Base-by-base conservation (phyloP, 2,329 filamentous ascomycete species). In the Neopestalotiopsis sp. region DNA sequence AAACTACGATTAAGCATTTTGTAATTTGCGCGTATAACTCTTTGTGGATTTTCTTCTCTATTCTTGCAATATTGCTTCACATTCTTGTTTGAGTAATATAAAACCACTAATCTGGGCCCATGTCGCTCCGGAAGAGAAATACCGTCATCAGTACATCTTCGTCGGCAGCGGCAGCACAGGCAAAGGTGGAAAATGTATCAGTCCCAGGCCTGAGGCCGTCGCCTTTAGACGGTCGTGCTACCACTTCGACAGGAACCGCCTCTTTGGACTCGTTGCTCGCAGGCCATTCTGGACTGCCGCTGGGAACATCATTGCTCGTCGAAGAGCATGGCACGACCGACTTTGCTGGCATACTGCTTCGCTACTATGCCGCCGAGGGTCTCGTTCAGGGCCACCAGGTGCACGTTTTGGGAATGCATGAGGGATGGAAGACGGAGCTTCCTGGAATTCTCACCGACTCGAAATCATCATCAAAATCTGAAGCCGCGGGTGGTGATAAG, bases 281-380 rank as follows among this genome's bases (percentile, higher is more conserved):
- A 56, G 94, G 95, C 0, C 95, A 98, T 82, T 89, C 91, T 4
- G 96, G 96, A 0, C 84, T 98, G 4, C 90, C 93, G 0, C 85
- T 98, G 6, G 96, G 96, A 0, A 94, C 89, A 20, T 93, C 91
- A 0, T 77, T 98, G 1, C 82, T 99, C 5, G 84, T 98, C 40
- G 93, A 95, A 77, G 96, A 99, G 76, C 92, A 90, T 68, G 95
- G 95, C 0, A 97, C 95, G 0, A 99, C 96, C 0, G 96, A 99
- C 79, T 99, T 97, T 82, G 91, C 93, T 0, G 94, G 95, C 2
- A 89, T 93, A 32, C 82, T 98, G 69, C 81, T 98, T 59, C 89
- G 93, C 67, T 98, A 96, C 79, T 99, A 94, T 81, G 95, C 94
- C 0, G 95, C 95, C 0, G 95, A 99, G 81, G 96, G 96, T 1